Base-by-base conservation (phyloP, 164 flowering plant species). In the Chimonanthus salicifolius region DNA sequence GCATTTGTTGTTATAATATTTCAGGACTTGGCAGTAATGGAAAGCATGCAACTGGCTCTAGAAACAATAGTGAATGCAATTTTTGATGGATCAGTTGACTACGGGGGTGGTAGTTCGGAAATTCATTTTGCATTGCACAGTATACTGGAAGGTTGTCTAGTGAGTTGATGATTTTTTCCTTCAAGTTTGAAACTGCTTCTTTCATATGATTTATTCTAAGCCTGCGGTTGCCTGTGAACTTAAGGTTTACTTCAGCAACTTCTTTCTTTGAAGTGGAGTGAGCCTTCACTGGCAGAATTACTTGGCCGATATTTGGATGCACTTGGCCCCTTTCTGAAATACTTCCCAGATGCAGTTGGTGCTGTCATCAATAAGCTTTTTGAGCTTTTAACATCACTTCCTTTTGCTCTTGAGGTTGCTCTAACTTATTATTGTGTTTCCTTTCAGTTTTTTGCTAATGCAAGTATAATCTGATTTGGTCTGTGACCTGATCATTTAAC, bases 301-400 rank as follows among this genome's bases (percentile, higher is more conserved):
- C 94, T 90, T 66, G 97, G 87, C 20, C 93, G 86, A 74, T 92
- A 94, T 78, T 77, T 96, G 50, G 91, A 88, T 79, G 92, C 97
- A 67, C 72, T 94, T 78, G 99, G 98, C 63, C 94, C 95, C 46
- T 88, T 88, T 78, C 79, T 96, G 78, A 96, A 90, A 83, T 83
- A 86, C 75, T 86, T 77, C 74, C 94, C 98, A 46, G 97, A 87
- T 84, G 95, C 92, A 72, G 91, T 83, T 75, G 89, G 90, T 74
- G 84, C 85, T 82, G 99, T 96, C 75, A 83, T 96, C 85, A 92
- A 83, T 80, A 96, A 94, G 77, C 81, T 96, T 63, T 96, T 96
- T 78, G 98, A 94, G 82, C 95, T 96, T 69, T 78, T 96, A 70
- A 88, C 83, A 43, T 92, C 92, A 45, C 92, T 94, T 71, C 99